Evolutionary conservation across 2,329 filamentous ascomycete species (phyloP), one percentile per base, ranked within the genome.

Genomic region (Podosphaera fusca): DNA sequence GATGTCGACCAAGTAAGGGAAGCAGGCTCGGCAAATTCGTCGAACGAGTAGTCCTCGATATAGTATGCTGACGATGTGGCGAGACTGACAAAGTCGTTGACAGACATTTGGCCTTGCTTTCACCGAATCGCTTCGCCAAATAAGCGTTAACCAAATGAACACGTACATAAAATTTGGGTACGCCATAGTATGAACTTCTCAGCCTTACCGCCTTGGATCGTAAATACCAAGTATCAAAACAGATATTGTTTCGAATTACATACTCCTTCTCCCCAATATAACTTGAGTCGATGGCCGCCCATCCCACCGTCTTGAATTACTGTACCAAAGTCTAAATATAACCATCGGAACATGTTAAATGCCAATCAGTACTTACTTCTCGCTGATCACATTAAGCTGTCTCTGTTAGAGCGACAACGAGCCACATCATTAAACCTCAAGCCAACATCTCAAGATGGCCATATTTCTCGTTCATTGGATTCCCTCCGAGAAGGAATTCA

Each of bases 351-450:
- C 66, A 78, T 78, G 76, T 72, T 75, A 60, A 81, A 76, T 63
- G 71, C 77, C 45, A 81, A 80, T 66, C 89, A 95, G 70, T 82
- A 96, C 63, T 87, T 89, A 69, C 83, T 96, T 56, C 80, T 96
- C 58, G 87, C 89, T 66, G 92, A 98, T 72, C 90, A 96, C 71
- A 86, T 96, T 75, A 95, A 96, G 72, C 80, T 96, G 60, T 95
- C 89, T 12, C 77, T 98, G 14, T 81, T 96, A 33, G 92, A 96
- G 73, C 82, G 90, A 58, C 84, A 94, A 71, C 82, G 90, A 58
- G 87, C 89, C 54, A 80, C 87, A 64, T 85, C 81, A 12, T 77
- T 95, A 50, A 82, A 87, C 63, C 78, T 95, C 57, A 80, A 87
- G 59, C 80, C 66, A 45, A 67, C 64, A 14, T 81, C 82, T 29